Evolutionary conservation across 495 filamentous ascomycete species (phyloP).

Genomic region (Cetradonia linearis): DNA sequence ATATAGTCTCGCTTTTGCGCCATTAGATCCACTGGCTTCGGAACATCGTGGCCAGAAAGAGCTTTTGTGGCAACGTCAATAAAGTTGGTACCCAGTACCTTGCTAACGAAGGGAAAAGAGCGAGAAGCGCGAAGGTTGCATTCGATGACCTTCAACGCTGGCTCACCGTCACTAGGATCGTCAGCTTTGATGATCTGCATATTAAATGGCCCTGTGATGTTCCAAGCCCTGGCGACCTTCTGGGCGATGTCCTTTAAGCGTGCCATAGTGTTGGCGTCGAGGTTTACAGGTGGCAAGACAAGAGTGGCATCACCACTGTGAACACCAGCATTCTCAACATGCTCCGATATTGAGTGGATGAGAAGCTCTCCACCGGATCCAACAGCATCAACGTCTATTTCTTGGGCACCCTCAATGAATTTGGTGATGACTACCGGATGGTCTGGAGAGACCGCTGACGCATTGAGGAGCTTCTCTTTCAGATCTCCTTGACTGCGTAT

Average conservation of each 20-base stretch:
- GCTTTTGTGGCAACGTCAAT: conserved; percentile 94
- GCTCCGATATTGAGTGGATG: conserved; percentile 89
- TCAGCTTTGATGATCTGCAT: conserved; percentile 99
- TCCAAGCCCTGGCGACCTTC: conserved; percentile 96
- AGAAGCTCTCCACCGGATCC: conserved; percentile 77
- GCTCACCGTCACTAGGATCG: conserved; percentile 53
- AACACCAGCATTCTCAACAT: conserved; percentile 92
- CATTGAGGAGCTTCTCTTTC: conserved; percentile 77
- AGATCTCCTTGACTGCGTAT: conserved; percentile 83
- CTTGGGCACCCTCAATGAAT: conserved; percentile 93
- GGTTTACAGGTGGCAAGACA: conserved; percentile 71
- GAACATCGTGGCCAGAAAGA: conserved; percentile 76
- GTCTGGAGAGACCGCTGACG: conserved; percentile 83
- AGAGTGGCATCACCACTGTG: conserved; percentile 94
- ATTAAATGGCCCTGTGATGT: conserved; percentile 95
- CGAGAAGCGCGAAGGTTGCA: conserved; percentile 97
- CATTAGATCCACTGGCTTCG: conserved; percentile 84
- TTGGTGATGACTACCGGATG: conserved; percentile 98
- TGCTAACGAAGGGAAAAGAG: conserved; percentile 95
- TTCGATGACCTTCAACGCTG: conserved; percentile 88
- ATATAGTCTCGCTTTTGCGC: conserved; percentile 75
- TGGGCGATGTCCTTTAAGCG: conserved; percentile 88
- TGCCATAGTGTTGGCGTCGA: conserved; percentile 64
- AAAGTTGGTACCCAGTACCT: conserved; percentile 95
- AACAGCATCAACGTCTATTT: conserved; percentile 96